These are phyloP conservation scores for Silybum marianum DNA, from an alignment of 129 eudicot species.

Conservation along the genomic window DNA sequence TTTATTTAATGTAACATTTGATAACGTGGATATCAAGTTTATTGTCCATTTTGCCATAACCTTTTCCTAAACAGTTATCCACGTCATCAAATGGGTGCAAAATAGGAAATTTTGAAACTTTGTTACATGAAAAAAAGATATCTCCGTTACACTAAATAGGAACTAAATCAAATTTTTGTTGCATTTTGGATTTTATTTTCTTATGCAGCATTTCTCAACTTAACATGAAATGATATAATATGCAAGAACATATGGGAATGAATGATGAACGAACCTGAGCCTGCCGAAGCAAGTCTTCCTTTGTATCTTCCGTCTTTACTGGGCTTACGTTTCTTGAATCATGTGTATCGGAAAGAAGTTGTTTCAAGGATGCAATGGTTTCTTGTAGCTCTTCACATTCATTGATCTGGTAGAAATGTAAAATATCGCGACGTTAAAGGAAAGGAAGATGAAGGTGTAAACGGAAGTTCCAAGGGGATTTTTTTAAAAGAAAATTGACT, in stretches of 20 bases:
- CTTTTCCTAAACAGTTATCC: not conserved
- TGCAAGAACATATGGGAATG: slow-evolving; percentile 8
- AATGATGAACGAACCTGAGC: slow-evolving; percentile 56
- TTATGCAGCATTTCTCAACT: slow-evolving; percentile 15
- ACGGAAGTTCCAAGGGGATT: slow-evolving; percentile 1
- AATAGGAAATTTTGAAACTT: not conserved
- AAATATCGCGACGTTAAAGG: not conserved
- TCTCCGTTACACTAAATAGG: not conserved
- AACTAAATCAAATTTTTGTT: not conserved
- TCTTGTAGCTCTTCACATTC: slow-evolving; percentile 79
- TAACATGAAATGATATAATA: not conserved
- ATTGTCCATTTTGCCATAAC: not conserved
- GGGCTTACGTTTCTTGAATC: slow-evolving; percentile 41
- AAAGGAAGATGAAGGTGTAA: not conserved
- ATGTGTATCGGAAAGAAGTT: slow-evolving; percentile 62
- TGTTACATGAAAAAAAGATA: not conserved
- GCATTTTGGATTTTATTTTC: not conserved
- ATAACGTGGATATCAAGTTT: not conserved
- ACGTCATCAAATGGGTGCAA: not conserved
- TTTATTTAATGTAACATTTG: not conserved
- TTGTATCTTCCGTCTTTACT: slow-evolving; percentile 40
- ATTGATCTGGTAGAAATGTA: slow-evolving; percentile 46
- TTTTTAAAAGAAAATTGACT: no score
- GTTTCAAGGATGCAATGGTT: slow-evolving; percentile 63
- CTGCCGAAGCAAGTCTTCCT: slow-evolving; percentile 46